Evolutionary conservation across 345 rosid genomes (phyloP).

Genomic region (Combretum micranthum): DNA sequence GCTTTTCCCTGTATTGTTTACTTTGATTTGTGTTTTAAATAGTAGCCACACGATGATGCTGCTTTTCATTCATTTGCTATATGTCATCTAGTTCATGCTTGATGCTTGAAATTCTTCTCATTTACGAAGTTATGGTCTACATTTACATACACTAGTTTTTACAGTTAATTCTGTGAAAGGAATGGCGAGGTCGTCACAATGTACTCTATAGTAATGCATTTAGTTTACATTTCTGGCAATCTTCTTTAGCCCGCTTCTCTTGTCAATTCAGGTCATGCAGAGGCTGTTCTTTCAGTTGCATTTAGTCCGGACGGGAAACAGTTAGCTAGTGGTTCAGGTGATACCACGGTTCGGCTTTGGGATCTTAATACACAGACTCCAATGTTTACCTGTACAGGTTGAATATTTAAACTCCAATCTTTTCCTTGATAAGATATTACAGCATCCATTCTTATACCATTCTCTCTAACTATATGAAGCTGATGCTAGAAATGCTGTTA

Average conservation of each 20-base stretch:
- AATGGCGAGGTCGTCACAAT: too few species aligned
- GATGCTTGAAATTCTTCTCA: too few species aligned
- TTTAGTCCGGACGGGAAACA: constrained; percentile 91
- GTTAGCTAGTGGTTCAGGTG: constrained; percentile 97
- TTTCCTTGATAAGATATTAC: neutral
- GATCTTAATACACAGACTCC: constrained; percentile 93
- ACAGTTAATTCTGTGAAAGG: too few species aligned
- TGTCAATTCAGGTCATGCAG: constrained; percentile 53
- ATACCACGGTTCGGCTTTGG: constrained; percentile 92
- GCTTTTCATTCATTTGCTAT: too few species aligned
- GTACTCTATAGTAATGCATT: neutral
- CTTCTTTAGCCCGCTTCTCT: neutral
- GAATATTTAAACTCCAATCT: neutral
- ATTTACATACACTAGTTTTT: too few species aligned
- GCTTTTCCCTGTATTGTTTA: too few species aligned
- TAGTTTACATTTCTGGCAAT: neutral
- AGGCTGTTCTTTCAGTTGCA: constrained; percentile 88
- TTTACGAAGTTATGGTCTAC: too few species aligned
- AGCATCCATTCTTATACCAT: neutral
- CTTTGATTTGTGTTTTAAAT: too few species aligned
- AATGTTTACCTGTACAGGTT: constrained; percentile 87
- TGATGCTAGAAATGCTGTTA: too few species aligned
- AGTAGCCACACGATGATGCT: too few species aligned
- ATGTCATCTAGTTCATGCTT: too few species aligned
- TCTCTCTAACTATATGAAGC: too few species aligned